Evolutionary conservation across 768 basidiomycete species (phyloP), one percentile per base, ranked within the genome.

Genomic region (Pholiota microspora): DNA sequence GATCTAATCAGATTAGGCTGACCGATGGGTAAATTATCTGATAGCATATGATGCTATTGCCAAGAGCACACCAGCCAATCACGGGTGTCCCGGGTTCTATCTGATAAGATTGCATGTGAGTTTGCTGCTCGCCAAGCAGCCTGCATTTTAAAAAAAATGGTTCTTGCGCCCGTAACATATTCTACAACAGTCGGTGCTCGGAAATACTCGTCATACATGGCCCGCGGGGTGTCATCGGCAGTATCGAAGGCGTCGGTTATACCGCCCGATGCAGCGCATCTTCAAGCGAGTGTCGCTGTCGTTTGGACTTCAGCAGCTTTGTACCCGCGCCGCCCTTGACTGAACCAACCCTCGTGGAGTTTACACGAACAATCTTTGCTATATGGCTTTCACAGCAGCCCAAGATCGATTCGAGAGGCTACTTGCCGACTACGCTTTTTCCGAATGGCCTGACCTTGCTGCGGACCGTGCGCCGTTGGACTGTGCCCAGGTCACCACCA

Each of bases 391-490:
- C 16, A 16, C 21, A 9, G 38, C 42, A 51, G n/a, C 29, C n/a
- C 44, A 31, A 32, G 21, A 25, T 40, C 38, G 10, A 40, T 21
- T 40, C 23, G 7, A 48, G 28, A 34, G 28, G 3, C 31, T 63
- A 32, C 62, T 72, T 9, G 59, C 67, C 16, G 70, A 64, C 15
- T 72, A 69, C 53, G 64, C 61, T 25, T 61, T 62, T 44, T 50
- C 67, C 36, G 63, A 71, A 56, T 69, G 67, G 64, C 71, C 70
- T 15, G 64, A 71, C 40, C 65, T 72, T 9, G 64, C 71, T 32
- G 63, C 62, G 24, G 51, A 62, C 35, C 69, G 71, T 34, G 46
- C 29, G 24, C 66, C 69, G 5, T 24, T 27, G 4, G 38, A 60
- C 35, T 13, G 35, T 38, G 27, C 40, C 3, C 54, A 68, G 29